Base-by-base conservation (phyloP, 2,329 filamentous ascomycete genomes). In the Huntiella moniliformis region DNA sequence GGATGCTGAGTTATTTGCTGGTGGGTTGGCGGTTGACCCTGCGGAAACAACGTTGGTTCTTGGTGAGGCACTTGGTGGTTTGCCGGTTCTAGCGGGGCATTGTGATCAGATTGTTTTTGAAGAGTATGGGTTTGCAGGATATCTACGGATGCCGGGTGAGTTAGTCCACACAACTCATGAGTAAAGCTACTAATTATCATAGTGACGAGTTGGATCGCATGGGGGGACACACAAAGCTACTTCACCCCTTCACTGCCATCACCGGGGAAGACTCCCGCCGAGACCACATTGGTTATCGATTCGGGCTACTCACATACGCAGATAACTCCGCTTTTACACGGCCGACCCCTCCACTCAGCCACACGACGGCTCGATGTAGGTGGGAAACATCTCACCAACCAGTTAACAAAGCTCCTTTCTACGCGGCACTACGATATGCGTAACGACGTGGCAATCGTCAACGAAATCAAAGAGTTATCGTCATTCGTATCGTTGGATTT, bases 51-150 rank as follows among this genome's bases (percentile, higher is more conserved):
- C 85, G 41, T 63, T 98, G 48, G 64, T 98, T 3, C 70, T 96
- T 43, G 77, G 82, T 1, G 91, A 98, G 60, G 81, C 85, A 39
- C 80, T 86, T 3, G 94, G 92, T 61, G 77, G 79, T 3, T 70
- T 93, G 47, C 77, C 80, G 1, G 76, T 77, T 10, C 63, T 98
- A 52, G 86, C 95, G 61, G 74, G 79, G 35, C 91, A 95, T 58
- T 86, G 84, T 54, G 91, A 98, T 57, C 88, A 98, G 65, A 85
- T 98, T 57, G 75, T 96, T 1, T 96, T 98, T 66, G 91, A 98
- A 58, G 87, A 96, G 58, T 98, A 91, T 64, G 84, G 84, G 2
- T 98, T 98, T 61, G 74, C 79, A 8, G 80, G 82, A 53, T 93
- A 93, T 62, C 81, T 80, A 52, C 75, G 91, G 50, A 78, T 74